Base-by-base conservation (phyloP, 768 basidiomycete genomes). In the Rhodosporidiobolus odoratus region DNA sequence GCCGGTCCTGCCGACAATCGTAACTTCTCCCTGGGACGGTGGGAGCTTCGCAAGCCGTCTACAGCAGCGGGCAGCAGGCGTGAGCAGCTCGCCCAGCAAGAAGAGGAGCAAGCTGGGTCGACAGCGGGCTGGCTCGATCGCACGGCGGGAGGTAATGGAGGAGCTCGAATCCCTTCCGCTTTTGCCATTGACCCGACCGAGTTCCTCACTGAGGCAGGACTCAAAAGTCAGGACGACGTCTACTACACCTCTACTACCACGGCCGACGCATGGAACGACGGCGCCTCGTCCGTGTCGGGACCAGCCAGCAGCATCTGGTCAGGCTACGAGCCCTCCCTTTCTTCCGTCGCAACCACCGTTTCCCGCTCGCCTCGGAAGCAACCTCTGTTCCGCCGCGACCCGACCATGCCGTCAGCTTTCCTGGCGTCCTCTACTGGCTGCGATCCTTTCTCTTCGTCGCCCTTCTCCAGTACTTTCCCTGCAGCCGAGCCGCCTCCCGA, bases 11-110 rank as follows among this genome's bases (percentile, higher is more conserved):
- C 58, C 25, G 53, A 61, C 54, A 56, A 58, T n/a, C 62, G 71
- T 45, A 43, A 68, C 27, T 72, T 68, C 38, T 68, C 62, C 3
- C 62, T 72, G 37, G 71, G 71, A 15, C 1, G 50, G 30, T 72
- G 66, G 66, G 71, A 72, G 50, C 45, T 72, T 4, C 47, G 70
- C n/a, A 71, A 67, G 61, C 65, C 70, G 1, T 66, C 65, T 3
- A 23, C 61, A 21, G 53, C 47, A 3, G 47, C 34, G 8, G 3
- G 23, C 12, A 43, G 38, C 1, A 43, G 61, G 21, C 67, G 67
- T 15, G 67, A 68, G 45, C 3, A 15, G 47, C 60, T 62, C 35
- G 67, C 60, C 3, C 53, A 35, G 37, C 53, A 62, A 45, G 67
- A 68, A 37, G 53, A 62, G 30, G 43, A 35, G 40, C n/a, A 41